A percentile compares a stretch with the other conserved stretches of the same genome.
Conservation (phyloP, 116 monocot species). For the Iris pallida region DNA sequence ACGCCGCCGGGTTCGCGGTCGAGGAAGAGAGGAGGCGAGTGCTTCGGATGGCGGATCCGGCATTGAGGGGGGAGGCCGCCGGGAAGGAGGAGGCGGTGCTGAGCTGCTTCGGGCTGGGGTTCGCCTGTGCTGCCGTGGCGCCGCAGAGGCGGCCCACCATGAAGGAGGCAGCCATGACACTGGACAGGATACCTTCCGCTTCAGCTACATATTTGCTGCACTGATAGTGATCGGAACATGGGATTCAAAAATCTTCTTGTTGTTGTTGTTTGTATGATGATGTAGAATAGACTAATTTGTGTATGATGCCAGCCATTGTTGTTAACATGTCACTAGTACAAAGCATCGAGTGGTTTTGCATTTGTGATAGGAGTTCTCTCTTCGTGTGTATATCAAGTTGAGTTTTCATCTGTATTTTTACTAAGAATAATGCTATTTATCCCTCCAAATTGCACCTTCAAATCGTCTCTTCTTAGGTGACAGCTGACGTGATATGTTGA, state of each 20-base stretch:
- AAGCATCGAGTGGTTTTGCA: no score
- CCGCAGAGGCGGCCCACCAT: constrained; percentile 83
- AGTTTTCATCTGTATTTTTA: no score
- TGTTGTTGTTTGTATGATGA: neutral
- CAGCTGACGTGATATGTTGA: no score
- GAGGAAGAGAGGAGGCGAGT: constrained; percentile 48
- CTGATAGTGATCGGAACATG: neutral
- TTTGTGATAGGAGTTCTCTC: no score
- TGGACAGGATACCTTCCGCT: constrained; percentile 51
- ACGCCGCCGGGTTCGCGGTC: constrained; percentile 32
- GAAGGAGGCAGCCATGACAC: constrained; percentile 67
- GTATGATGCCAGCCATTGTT: constrained; percentile 13
- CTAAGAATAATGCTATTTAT: no score
- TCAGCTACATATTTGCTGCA: constrained; percentile 9
- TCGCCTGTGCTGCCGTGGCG: constrained; percentile 44
- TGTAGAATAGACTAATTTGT: constrained; percentile 16
- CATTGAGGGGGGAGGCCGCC: constrained; percentile 60
- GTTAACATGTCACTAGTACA: no score
- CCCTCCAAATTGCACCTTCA: no score
- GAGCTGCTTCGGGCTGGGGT: constrained; percentile 64
- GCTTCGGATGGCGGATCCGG: constrained; percentile 60
- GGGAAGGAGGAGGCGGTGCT: constrained; percentile 71
- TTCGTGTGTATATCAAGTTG: no score
- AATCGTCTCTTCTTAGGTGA: no score
- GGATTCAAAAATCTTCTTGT: neutral